A percentile compares a stretch with the other conserved stretches of the same genome.
Conservation (phyloP, 1,284 basidiomycete genomes). For the Athelia sp. region DNA sequence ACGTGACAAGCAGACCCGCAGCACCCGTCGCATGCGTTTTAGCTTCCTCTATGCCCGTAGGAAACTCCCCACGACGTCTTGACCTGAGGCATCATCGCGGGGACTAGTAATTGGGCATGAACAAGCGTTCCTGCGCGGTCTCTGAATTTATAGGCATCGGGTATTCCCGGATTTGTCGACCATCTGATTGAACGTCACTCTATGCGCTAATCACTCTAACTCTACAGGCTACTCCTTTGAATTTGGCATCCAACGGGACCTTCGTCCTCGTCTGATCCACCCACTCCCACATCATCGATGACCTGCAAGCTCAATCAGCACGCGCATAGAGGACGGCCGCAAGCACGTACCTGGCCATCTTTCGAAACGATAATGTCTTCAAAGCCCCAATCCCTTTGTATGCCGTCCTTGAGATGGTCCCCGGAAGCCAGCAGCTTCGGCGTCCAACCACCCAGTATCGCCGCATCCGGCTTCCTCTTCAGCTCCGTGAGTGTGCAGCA, state of each 20-base stretch:
- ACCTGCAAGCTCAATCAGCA: constrained; percentile 35
- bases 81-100: constrained; percentile 8
- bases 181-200: too few relatives aligned
- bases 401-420: constrained; percentile 53
- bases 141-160: too few relatives aligned
- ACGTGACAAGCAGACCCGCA: constrained; percentile 1
- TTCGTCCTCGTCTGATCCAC: constrained; percentile 60
- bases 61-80: constrained; percentile 13
- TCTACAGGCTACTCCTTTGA: constrained; percentile 1
- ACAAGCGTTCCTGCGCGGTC: not conserved
- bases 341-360: constrained; percentile 32
- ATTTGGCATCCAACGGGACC: constrained; percentile 51
- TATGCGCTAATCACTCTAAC: too few relatives aligned
- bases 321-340: not conserved
- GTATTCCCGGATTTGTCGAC: too few relatives aligned
- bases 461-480: constrained; percentile 22
- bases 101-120: constrained; percentile 15
- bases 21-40: not conserved
- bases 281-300: constrained; percentile 54
- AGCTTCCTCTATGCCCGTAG: constrained; percentile 13
- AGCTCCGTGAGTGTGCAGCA: constrained; percentile 65
- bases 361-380: constrained; percentile 58
- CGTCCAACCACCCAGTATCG: constrained; percentile 40
- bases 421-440: constrained; percentile 46
- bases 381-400: constrained; percentile 76